Evolutionary conservation across 768 basidiomycete species (phyloP), one percentile per base, ranked within the genome.

Genomic region (Podaxis sp.): DNA sequence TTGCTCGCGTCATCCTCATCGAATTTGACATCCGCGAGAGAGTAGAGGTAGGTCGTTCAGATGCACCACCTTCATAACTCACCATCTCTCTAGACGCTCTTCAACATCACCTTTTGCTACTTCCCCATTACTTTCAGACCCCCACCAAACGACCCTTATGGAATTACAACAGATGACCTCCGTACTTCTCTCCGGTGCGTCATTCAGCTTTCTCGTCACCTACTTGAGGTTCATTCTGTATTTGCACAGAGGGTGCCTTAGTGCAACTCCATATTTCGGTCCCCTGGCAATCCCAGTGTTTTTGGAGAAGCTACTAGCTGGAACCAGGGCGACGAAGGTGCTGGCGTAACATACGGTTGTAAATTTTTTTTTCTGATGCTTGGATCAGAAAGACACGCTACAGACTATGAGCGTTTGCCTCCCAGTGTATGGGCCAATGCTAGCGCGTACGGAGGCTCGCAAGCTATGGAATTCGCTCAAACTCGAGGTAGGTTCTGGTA

Each of bases 101-200:
- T 96, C 75, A 93, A 98, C 67, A 88, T 98, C 70, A 91, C 89
- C 0, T 98, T 95, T 72, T 98, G 97, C 72, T 99, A 99, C 72
- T 99, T 98, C 75, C 97, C 97, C 0, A 98, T 99, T 59, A 93
- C 94, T 0, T 99, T 97, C 76, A 83, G 90, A 61, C 94, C 96
- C 7, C 93, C 95, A 16, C 90, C 93, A 0, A 88, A 94, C 65
- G 95, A 98, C 69, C 94, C 93, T 16, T 95, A 96, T 71, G 90
- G 90, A 3, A 95, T 99, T 61, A 90, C 88, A 2, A 79, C 91
- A 0, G 92, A 95, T 35, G 91, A 98, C 69, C 81, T 99, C 21
- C 89, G 90, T 67, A 64, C 70, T 55, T 78, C 88, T 1, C 80
- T 98, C 14, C 79, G 87, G 91, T 89, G 66, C 46, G 75, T 54